Base-by-base conservation (phyloP, 1,139 yeast genomes). In the Lodderomyces theae region DNA sequence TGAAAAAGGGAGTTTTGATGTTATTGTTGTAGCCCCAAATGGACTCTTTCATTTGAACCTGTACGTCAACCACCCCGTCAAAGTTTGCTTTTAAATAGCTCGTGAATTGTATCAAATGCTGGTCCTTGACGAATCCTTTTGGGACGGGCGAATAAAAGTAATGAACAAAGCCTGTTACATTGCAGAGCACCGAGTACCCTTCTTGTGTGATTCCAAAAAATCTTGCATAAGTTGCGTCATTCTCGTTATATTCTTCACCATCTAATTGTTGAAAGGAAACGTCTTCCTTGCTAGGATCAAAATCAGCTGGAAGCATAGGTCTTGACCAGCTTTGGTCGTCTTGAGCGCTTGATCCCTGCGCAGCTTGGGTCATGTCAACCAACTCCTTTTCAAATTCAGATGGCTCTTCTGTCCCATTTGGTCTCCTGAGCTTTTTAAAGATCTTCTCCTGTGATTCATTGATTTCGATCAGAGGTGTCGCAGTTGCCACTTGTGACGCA, bases 111-210 rank as follows among this genome's bases (percentile, higher is more conserved):
- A 60, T 52, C 39, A 84, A 58, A 47, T 71, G 73, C 47, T 80
- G 81, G 34, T 72, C 74, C 41, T 73, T 71, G 41, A 77, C 70
- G 53, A 88, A 85, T 3, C 88, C 87, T 41, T 77, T 70, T 1
- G 98, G 98, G 6, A 89, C 94, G 0, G 97, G 96, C 2, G 86
- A 94, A 53, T 88, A 94, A 47, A 94, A 77, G 59, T 94, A 94
- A 58, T 94, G 98, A 43, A 78, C 63, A 57, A 94, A 94, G 8
- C 95, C 96, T 2, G 85, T 79, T 15, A 94, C 94, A 51, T 83
- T 88, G 66, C 97, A 90, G 47, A 90, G 70, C 16, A 94, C 88
- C 0, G 97, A 86, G 56, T 88, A 69, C 4, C 98, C 98, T 44
- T 79, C 82, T 42, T 74, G 79, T 0, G 98, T 89, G 25, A 94